Conservation (phyloP, 768 basidiomycete genomes). For the Amyloporia xantha region DNA sequence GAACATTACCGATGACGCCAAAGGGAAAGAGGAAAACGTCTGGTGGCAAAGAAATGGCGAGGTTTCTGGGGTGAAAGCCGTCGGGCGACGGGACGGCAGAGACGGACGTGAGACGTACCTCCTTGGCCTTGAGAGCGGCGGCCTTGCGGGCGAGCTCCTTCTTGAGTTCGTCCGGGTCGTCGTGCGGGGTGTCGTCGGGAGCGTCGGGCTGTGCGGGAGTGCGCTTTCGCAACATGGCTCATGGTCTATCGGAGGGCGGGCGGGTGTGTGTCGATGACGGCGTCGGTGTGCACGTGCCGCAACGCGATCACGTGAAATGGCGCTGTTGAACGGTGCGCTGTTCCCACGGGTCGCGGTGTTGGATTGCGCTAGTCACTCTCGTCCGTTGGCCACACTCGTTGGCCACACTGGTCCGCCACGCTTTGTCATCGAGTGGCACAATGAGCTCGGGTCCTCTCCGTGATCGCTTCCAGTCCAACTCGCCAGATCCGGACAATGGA, state of each 20-base stretch:
- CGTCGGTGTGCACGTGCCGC: too few relatives aligned
- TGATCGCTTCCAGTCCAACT: slow-evolving; percentile 15
- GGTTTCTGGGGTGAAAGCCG: slow-evolving; percentile 5
- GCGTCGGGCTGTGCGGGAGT: background rate
- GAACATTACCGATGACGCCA: slow-evolving; percentile 46
- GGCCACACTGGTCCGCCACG: slow-evolving; percentile 1
- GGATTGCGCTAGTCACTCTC: background rate
- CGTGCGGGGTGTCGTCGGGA: background rate
- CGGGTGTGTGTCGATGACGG: too few relatives aligned
- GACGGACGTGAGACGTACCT: background rate
- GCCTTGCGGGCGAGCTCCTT: slow-evolving; percentile 1
- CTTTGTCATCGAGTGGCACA: slow-evolving; percentile 3
- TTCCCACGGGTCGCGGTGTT: slow-evolving; percentile 5
- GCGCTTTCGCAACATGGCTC: background rate
- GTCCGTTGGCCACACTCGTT: slow-evolving; percentile 1
- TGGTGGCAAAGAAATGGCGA: slow-evolving; percentile 24
- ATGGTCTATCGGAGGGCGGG: too few relatives aligned
- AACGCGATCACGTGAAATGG: slow-evolving; percentile 15
- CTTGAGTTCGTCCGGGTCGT: slow-evolving; percentile 1
- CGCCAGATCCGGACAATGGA: slow-evolving; percentile 6
- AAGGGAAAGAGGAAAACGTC: slow-evolving; percentile 66
- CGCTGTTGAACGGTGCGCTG: slow-evolving; percentile 12
- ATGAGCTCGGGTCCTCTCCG: slow-evolving; percentile 17
- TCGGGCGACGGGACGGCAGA: background rate
- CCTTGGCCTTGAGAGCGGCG: background rate